Conservation (phyloP, 106 monocot genomes). For the Amphibolis antarctica region DNA sequence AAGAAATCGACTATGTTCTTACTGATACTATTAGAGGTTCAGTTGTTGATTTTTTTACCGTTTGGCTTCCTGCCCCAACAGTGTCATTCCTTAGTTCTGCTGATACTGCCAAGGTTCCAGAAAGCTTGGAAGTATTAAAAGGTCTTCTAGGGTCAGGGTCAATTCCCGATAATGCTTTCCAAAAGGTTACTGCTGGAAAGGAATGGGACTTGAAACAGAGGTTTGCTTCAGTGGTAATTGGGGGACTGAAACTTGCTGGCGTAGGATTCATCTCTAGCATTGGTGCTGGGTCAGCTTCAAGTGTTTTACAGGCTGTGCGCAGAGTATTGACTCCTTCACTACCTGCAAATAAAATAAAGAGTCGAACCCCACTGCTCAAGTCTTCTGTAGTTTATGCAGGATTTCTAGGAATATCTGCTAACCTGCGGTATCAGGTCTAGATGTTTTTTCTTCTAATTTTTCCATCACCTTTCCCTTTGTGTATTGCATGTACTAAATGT, state of each 20-base stretch:
- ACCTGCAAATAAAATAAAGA: slow-evolving; percentile 15
- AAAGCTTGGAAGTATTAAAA: slow-evolving; percentile 64
- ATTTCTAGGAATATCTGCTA: slow-evolving; percentile 93
- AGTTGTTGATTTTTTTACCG: slow-evolving; percentile 97
- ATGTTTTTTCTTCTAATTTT: neutral
- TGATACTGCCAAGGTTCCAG: slow-evolving; percentile 29
- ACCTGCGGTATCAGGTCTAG: slow-evolving; percentile 85
- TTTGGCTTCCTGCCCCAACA: slow-evolving; percentile 98
- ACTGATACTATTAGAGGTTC: slow-evolving; percentile 92
- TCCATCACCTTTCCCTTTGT: neutral
- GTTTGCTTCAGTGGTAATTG: slow-evolving; percentile 66
- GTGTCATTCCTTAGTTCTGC: slow-evolving; percentile 69
- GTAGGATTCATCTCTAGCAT: slow-evolving; percentile 80
- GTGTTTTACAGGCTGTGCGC: slow-evolving; percentile 38
- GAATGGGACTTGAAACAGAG: slow-evolving; percentile 70
- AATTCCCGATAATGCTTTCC: slow-evolving; percentile 93
- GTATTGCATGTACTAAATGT: too few species aligned
- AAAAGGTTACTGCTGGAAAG: slow-evolving; percentile 53
- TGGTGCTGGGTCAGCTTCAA: slow-evolving; percentile 62
- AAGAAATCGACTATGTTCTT: slow-evolving; percentile 92
- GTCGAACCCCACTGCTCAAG: slow-evolving; percentile 57
- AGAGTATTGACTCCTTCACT: slow-evolving; percentile 31
- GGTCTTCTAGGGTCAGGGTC: slow-evolving; percentile 67
- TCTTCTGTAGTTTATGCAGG: slow-evolving; percentile 62
- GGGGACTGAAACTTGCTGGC: slow-evolving; percentile 81